Percentiles rank a stretch among this genome's conserved stretches.
phyloP scores from a whole-genome alignment of 495 filamentous ascomycete species.

The Tuber magnatum region DNA sequence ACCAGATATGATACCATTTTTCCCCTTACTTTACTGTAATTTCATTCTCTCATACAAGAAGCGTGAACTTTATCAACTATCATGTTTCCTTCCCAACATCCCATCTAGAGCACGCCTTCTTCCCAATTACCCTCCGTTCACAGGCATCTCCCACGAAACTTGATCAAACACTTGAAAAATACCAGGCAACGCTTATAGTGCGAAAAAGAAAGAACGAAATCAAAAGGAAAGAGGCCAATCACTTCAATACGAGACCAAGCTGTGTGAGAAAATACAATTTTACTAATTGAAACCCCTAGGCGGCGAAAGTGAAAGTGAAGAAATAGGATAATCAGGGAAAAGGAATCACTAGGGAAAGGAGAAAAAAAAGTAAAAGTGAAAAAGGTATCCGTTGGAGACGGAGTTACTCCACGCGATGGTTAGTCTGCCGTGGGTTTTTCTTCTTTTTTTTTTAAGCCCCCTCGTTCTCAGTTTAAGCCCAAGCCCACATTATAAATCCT shows the following conservation, averaged over 20 bases:
- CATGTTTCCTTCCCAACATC: constrained; percentile 21
- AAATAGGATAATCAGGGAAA: constrained; percentile 9
- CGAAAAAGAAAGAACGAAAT: constrained; percentile 28
- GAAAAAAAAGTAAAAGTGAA: constrained; percentile 9
- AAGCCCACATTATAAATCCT: constrained; percentile 3
- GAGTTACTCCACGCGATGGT: constrained; percentile 20
- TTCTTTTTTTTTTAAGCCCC: background rate
- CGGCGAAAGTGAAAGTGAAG: background rate
- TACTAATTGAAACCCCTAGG: constrained; percentile 16
- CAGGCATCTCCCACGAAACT: constrained; percentile 11
- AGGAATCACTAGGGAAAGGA: constrained; percentile 12
- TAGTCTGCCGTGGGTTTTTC: constrained; percentile 6
- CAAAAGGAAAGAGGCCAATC: constrained; percentile 24
- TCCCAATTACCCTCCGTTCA: constrained; percentile 23
- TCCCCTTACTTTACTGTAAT: constrained; percentile 6
- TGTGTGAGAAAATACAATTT: constrained; percentile 27
- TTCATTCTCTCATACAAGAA: constrained; percentile 20
- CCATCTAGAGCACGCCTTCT: constrained; percentile 24
- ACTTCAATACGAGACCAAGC: constrained; percentile 24
- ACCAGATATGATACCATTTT: background rate
- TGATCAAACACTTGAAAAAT: constrained; percentile 32
- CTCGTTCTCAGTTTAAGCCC: background rate
- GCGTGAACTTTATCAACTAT: constrained; percentile 13
- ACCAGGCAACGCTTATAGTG: constrained; percentile 34
- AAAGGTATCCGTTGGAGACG: constrained; percentile 16